Base-by-base conservation (phyloP, 2,329 filamentous ascomycete species). In the Rhytidhysteron rufulum region DNA sequence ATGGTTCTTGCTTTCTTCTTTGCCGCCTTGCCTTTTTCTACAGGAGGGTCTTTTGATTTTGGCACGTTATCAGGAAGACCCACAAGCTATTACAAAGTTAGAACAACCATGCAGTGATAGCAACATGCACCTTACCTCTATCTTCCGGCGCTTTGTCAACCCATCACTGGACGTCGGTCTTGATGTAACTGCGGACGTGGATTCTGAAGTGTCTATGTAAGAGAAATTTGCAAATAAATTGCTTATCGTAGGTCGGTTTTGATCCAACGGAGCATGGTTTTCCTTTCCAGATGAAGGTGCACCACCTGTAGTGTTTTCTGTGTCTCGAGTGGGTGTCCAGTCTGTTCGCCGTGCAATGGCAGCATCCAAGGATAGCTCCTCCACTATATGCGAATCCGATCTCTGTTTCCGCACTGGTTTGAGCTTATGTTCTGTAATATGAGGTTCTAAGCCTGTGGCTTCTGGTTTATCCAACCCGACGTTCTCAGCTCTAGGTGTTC, bases 1-100 rank as follows among this genome's bases (percentile, higher is more conserved):
- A 67, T 66, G 4, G 63, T 67, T n/a, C 59, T 51, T 5, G 61
- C 39, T 32, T 65, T 67, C 53, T 65, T 66, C 42, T 63, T 67
- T 0, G 59, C 56, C 3, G 56, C 58, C 46, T 62, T 65, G 11
- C 49, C 53, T 30, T 63, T 63, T 16, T 58, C 55, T 6, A 56
- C 54, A 1, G 59, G 60, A 4, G 53, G 42, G 16, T 54, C 48
- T 29, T 53, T 44, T 2, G 51, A 53, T 30, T 35, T 41, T 11
- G 40, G 34, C 17, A 56, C 50, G n/a, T 58, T 50, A 18, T 42
- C 43, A 13, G 53, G 53, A n/a, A 62, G 42, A 25, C 57, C 53
- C 27, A 63, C 38, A 9, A 61, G 50, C 48, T 58, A 27, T 13
- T 16, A 33, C 20, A 13, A 13, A 15, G 21, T 48, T 21, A 49